Evolutionary conservation across 495 filamentous ascomycete genomes (phyloP), one percentile per base, ranked within the genome.

Genomic region (Arthonia radiata): DNA sequence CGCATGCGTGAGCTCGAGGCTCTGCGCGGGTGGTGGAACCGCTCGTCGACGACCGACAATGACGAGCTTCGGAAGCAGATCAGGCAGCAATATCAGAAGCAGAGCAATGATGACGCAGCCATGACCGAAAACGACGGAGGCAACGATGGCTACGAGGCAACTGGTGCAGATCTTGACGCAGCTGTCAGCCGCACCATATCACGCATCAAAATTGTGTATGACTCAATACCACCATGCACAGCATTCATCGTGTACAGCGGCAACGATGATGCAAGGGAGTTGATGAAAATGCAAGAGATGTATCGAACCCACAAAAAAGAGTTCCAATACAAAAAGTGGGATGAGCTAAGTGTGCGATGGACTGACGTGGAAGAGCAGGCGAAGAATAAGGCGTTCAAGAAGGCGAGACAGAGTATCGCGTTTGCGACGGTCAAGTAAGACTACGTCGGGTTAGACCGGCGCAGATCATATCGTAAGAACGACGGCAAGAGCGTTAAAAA

Each of bases 161-260:
- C 19, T 7, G 19, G 6, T 11, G 29, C 24, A 8, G 23, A 29
- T 7, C 53, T 73, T 19, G 39, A 51, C 3, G 42, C 44, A 4
- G 50, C 46, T 0, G 56, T 73, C 4, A 31, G 51, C 4, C 42
- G 43, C 10, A 65, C 60, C 0, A 54, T 61, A 3, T 40, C 49
- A 10, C 55, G 71, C 14, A 67, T 97, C 31, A 50, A 61, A 23
- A 49, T 52, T 13, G 65, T 94, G 33, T 68, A 83, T 47, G 67
- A 71, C 4, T 56, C 63, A 2, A 53, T 94, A 3, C 81, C 86
- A 0, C 59, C 62, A 0, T 83, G 79, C 39, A 91, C 89, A 1
- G 68, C 78, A 0, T 66, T 94, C 27, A 61, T 97, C 3, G 69
- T 97, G 7, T 81, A 86, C 48, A 74, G 68, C 28, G 86, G 86